Base-by-base conservation (phyloP, 768 basidiomycete species). In the Lactarius hengduanensis region DNA sequence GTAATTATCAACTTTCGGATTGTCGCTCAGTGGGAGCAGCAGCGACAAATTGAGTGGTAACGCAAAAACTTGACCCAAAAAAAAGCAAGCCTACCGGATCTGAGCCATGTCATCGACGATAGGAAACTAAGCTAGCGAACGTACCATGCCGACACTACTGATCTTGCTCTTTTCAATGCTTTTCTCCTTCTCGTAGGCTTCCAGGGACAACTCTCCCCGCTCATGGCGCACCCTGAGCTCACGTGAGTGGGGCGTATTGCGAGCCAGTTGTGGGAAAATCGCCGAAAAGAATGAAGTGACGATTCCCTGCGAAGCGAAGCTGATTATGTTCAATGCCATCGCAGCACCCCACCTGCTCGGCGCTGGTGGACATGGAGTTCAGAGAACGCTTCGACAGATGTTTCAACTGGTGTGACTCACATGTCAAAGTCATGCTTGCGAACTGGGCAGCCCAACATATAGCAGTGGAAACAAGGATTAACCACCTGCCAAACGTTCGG, bases 151-250 rank as follows among this genome's bases (percentile, higher is more conserved):
- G 69, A 92, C 90, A 71, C 92, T 93, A 72, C 91, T 91, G 65
- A 94, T 89, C 68, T 87, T 78, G 67, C 92, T 94, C 82, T 92
- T 92, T 77, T 93, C 90, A 54, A 93, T 71, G 38, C 88, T 89
- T 71, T 92, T 90, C 71, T 90, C 90, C 20, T 69, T 72, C 71
- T 92, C 91, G 69, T 89, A 92, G 68, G 83, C 86, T 62, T 87
- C 87, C 16, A 77, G 75, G 0, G 79, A 71, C 13, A 88, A 84
- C 65, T 88, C 83, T 0, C 88, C 88, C 0, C 78, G 79, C 58
- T 87, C 86, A 62, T 83, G 86, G 70, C 80, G 82, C 58, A 81
- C 82, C 41, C 80, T 78, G 3, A 92, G 75, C 2, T 74, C 74
- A 16, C 86, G 83, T 4, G 90, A 79, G 69, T 83, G 87, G 3